Percentiles rank a stretch among this genome's conserved stretches.
phyloP scores from a whole-genome alignment of 306 rosid genomes.

The Rubus parviflorus region DNA sequence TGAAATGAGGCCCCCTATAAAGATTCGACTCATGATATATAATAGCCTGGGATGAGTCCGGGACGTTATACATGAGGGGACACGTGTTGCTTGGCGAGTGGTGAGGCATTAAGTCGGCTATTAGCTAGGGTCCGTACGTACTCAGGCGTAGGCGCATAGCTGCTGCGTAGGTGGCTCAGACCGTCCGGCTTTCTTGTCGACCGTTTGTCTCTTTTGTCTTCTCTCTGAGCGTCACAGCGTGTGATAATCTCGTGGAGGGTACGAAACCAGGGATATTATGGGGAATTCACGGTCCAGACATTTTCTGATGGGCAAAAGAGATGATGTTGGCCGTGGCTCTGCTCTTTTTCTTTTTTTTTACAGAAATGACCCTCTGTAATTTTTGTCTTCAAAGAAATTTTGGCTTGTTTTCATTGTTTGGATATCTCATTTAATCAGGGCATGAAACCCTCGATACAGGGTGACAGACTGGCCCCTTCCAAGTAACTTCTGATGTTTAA shows the following conservation, averaged over 20 bases:
- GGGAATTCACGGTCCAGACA: neutral
- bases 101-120: constrained; percentile 20
- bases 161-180: neutral
- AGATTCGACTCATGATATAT: neutral
- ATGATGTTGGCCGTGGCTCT: neutral
- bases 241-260: neutral
- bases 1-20: neutral
- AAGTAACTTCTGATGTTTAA: neutral
- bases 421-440: neutral
- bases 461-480: neutral
- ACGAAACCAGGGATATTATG: neutral
- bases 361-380: neutral
- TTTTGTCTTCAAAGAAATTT: neutral
- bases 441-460: no score
- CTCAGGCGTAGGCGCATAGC: neutral
- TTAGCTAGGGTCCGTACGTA: constrained; percentile 35
- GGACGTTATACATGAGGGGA: constrained; percentile 2
- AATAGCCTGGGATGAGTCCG: neutral
- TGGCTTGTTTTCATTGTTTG: neutral
- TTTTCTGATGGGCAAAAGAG: neutral
- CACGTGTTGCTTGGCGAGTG: constrained; percentile 31
- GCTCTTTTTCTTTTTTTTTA: neutral
- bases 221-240: neutral
- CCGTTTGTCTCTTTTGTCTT: neutral
- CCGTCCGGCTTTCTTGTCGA: neutral